These are phyloP conservation scores for Erodium texanum DNA, from an alignment of 441 rosid genomes.

Conservation along the genomic window DNA sequence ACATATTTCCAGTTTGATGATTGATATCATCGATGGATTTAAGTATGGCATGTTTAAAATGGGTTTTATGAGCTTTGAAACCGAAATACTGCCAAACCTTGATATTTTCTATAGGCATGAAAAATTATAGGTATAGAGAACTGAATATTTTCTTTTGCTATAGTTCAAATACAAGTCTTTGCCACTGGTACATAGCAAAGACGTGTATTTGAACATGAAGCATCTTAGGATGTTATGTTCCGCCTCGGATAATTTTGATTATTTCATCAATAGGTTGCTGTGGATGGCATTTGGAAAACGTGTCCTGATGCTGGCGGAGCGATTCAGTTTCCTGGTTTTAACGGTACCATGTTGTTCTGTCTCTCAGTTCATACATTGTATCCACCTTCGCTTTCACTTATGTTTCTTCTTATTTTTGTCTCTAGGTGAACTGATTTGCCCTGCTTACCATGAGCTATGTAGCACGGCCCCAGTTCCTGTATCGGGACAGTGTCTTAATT, in stretches of 20 bases:
- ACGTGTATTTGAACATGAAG: background rate
- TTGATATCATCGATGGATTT: background rate
- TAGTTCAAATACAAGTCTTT: too few relatives aligned
- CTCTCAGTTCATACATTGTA: background rate
- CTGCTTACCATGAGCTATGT: constrained; percentile 87
- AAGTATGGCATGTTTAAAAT: background rate
- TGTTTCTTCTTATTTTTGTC: constrained; percentile 16
- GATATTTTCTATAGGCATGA: background rate
- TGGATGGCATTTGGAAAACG: constrained; percentile 86
- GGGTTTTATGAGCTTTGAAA: background rate
- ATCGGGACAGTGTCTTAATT: constrained; percentile 66
- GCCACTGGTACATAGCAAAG: too few relatives aligned
- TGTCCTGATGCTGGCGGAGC: constrained; percentile 89
- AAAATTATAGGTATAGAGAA: background rate
- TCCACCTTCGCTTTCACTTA: constrained; percentile 10
- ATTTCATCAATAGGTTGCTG: constrained; percentile 58
- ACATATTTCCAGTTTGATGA: background rate
- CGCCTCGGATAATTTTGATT: constrained; percentile 1
- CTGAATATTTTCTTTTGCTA: too few relatives aligned
- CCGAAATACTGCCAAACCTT: background rate
- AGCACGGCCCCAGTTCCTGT: constrained; percentile 38
- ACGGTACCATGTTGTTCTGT: constrained; percentile 39
- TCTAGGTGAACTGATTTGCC: constrained; percentile 85
- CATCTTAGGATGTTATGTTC: background rate
- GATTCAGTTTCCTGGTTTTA: constrained; percentile 80